Conservation (phyloP, 2,329 filamentous ascomycete genomes). For the Exophiala viscosa region DNA sequence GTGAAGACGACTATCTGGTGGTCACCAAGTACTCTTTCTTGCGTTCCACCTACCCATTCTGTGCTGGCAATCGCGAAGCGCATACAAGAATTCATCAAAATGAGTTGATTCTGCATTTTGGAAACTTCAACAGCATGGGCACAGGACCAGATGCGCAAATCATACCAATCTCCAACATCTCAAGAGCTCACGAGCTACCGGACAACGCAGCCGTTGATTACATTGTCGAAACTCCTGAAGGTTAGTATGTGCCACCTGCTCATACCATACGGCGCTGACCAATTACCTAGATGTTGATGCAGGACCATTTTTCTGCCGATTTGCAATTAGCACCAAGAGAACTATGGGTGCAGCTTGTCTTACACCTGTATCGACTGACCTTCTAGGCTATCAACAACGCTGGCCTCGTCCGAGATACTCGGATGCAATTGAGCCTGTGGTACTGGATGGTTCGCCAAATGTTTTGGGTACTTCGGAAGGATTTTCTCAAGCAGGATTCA, state of each 20-base stretch:
- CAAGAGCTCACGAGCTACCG: neutral
- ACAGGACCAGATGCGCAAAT: constrained; percentile 9
- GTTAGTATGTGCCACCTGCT: too few species aligned
- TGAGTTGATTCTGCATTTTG: constrained; percentile 19
- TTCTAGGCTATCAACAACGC: constrained; percentile 2
- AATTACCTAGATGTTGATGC: too few species aligned
- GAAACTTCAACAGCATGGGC: constrained; percentile 16
- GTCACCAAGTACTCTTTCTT: constrained; percentile 16
- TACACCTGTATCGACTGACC: constrained; percentile 13
- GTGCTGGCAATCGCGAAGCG: neutral
- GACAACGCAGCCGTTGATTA: too few species aligned
- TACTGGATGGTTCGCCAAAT: constrained; percentile 12
- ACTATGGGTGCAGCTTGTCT: constrained; percentile 1
- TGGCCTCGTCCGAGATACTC: constrained; percentile 4
- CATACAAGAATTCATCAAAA: neutral
- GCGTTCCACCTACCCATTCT: neutral
- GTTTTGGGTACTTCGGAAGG: constrained; percentile 19
- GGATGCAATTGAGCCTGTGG: neutral
- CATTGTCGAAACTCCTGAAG: too few species aligned
- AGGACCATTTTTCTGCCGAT: constrained; percentile 19
- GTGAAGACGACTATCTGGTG: neutral
- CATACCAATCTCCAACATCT: constrained; percentile 12
- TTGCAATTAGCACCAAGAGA: constrained; percentile 7
- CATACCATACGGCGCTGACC: too few species aligned
- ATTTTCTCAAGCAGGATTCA: constrained; percentile 11